Evolutionary conservation across 2,329 filamentous ascomycete genomes (phyloP), one percentile per base, ranked within the genome.

Genomic region (Penicillium sumatraense): DNA sequence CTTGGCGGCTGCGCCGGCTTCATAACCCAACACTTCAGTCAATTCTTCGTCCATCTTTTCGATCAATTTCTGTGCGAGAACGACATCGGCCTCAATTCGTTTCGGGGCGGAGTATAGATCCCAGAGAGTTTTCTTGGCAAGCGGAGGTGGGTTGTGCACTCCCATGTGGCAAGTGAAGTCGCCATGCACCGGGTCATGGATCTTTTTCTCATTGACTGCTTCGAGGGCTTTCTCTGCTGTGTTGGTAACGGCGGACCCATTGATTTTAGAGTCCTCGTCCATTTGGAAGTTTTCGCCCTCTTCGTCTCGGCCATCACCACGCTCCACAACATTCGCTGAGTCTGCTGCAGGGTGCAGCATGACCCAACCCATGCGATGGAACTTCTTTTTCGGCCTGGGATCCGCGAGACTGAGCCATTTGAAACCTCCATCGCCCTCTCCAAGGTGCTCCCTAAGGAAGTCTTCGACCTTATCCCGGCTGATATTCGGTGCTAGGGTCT

Each of bases 101-200:
- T 99, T 93, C 0, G 95, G 93, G 0, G 93, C 88, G 2, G 93
- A 98, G 71, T 98, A 98, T 8, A 98, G 80, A 73, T 98, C 93
- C 93, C 93, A 98, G 2, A 98, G 78, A 0, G 93, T 93, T 79
- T 98, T 98, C 81, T 96, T 97, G 52, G 92, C 90, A 53, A 91
- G 87, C 33, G 84, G 83, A 2, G 93, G 92, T 3, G 95, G 93
- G 58, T 92, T 92, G 75, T 99, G 95, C 20, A 99, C 90, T 56
- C 95, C 95, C 47, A 98, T 95, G 69, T 99, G 95, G 70, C 95
- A 97, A 26, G 93, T 93, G 72, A 99, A 99, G 72, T 99, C 95
- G 36, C 95, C 95, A 49, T 93, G 89, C 45, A 89, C 87, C 63
- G 96, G 89, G 69, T 99, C 95, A 68, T 96, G 91, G 58, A 99